Evolutionary conservation across 202 grass and related monocot species (phyloP).

Genomic region (Zoysia matrella): DNA sequence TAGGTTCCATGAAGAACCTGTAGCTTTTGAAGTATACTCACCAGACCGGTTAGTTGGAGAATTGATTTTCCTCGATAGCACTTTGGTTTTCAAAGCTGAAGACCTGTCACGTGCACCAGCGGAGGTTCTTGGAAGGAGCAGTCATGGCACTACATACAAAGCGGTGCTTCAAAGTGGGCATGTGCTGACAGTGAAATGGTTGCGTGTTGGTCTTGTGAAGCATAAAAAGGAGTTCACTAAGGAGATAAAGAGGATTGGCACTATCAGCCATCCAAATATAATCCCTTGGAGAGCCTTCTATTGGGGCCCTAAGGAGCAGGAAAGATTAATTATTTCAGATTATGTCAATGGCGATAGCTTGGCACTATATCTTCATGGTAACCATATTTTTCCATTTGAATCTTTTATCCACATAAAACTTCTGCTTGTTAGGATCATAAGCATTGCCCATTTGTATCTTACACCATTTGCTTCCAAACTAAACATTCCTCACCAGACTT

Average conservation of each 20-base stretch:
- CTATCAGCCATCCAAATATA: slow-evolving; percentile 81
- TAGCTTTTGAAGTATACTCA: slow-evolving; percentile 79
- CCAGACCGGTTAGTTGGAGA: slow-evolving; percentile 88
- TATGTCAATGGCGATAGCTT: slow-evolving; percentile 82
- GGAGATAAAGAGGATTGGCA: slow-evolving; percentile 87
- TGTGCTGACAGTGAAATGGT: slow-evolving; percentile 92
- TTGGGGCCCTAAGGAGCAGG: slow-evolving; percentile 95
- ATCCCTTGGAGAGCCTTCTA: slow-evolving; percentile 92
- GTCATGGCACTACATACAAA: slow-evolving; percentile 91
- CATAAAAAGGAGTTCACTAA: slow-evolving; percentile 92
- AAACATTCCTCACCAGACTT: neutral
- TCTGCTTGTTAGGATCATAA: slow-evolving; percentile 15
- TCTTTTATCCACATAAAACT: neutral
- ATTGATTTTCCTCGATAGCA: slow-evolving; percentile 78
- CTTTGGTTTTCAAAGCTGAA: slow-evolving; percentile 89
- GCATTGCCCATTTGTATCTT: neutral
- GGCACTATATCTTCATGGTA: slow-evolving; percentile 95
- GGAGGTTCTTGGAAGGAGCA: slow-evolving; percentile 25
- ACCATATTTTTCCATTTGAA: slow-evolving; percentile 49
- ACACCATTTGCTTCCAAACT: neutral
- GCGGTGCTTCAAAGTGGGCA: slow-evolving; percentile 80
- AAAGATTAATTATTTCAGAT: slow-evolving; percentile 95
- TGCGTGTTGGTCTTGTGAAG: slow-evolving; percentile 90
- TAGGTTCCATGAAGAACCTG: slow-evolving; percentile 60
- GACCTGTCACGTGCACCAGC: slow-evolving; percentile 92